A percentile compares a stretch with the other conserved stretches of the same genome.
These are phyloP conservation scores for Haematococcus sp. DNA, from an alignment of 139 green algal genomes.

Conservation along the genomic window DNA sequence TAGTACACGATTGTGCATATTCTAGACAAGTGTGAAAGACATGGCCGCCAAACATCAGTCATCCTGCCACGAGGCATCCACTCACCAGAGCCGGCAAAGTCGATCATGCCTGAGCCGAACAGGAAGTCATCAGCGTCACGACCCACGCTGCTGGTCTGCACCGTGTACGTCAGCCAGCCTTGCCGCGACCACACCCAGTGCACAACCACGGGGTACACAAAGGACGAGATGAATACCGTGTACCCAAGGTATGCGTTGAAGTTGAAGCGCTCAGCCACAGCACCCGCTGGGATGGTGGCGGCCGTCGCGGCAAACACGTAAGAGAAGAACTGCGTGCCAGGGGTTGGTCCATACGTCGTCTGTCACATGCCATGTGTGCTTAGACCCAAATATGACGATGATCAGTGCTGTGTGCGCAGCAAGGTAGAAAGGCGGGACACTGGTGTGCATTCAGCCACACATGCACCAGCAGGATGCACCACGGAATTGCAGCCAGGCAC, in stretches of 20 bases:
- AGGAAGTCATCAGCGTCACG: constrained; percentile 36
- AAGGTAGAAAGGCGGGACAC: neutral
- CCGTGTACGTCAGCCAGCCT: constrained; percentile 50
- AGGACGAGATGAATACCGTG: constrained; percentile 56
- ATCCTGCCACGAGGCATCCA: too few species aligned
- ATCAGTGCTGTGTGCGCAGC: too few species aligned
- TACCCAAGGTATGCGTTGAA: constrained; percentile 63
- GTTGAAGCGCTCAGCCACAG: constrained; percentile 70
- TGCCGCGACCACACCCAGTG: constrained; percentile 64
- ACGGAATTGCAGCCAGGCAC: too few species aligned
- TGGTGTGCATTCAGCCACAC: neutral
- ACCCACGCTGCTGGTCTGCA: too few species aligned
- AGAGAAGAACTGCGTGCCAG: constrained; percentile 66
- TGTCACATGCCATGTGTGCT: too few species aligned
- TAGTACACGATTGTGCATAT: too few species aligned
- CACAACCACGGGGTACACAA: constrained; percentile 73
- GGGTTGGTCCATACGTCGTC: too few species aligned
- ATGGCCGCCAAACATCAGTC: too few species aligned
- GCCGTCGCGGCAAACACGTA: constrained; percentile 71
- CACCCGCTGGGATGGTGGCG: constrained; percentile 65
- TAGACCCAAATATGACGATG: too few species aligned
- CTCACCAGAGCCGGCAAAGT: constrained; percentile 66
- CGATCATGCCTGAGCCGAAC: constrained; percentile 66
- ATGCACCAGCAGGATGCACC: neutral
- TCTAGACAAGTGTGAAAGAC: too few species aligned